A percentile compares a stretch with the other conserved stretches of the same genome.
phyloP scores from a whole-genome alignment of 2,329 filamentous ascomycete genomes.

The Esteya vermicola region DNA sequence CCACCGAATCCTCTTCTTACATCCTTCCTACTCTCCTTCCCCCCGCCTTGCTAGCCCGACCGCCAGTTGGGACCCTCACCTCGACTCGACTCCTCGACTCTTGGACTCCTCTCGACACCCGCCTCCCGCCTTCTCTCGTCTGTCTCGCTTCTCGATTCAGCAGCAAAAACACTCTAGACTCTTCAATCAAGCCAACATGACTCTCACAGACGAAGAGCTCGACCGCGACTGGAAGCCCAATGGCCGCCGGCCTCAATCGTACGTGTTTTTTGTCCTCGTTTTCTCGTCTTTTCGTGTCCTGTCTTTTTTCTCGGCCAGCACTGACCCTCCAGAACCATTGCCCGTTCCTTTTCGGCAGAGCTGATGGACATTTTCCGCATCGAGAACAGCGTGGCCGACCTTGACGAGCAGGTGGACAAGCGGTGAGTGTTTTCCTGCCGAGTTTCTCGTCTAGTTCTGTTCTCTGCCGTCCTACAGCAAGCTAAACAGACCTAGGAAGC shows the following conservation, averaged over 20 bases:
- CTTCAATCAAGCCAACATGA: background rate
- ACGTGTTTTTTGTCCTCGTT: slow-evolving; percentile 26
- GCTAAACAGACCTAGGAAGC: slow-evolving; percentile 50
- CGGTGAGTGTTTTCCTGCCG: slow-evolving; percentile 42
- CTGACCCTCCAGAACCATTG: slow-evolving; percentile 56
- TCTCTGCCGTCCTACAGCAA: too few relatives aligned
- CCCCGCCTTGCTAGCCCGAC: too few relatives aligned
- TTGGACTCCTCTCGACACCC: too few relatives aligned
- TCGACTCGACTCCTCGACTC: too few relatives aligned
- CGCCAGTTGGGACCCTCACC: too few relatives aligned
- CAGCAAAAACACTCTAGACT: too few relatives aligned
- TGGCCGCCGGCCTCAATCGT: slow-evolving; percentile 71
- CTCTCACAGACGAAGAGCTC: slow-evolving; percentile 49
- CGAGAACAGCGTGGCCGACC: slow-evolving; percentile 59
- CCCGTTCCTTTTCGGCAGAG: slow-evolving; percentile 72
- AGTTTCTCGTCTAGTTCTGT: background rate
- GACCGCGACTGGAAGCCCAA: slow-evolving; percentile 71
- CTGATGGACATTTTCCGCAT: slow-evolving; percentile 83
- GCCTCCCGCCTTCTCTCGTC: too few relatives aligned
- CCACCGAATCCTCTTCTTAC: too few relatives aligned
- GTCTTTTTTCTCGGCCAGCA: background rate
- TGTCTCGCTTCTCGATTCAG: too few relatives aligned
- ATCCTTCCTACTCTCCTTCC: too few relatives aligned
- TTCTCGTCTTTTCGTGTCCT: background rate
- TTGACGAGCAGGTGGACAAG: slow-evolving; percentile 62